Percentiles rank a stretch among this genome's conserved stretches.
phyloP scores from a whole-genome alignment of 225 moss, liverwort and hornwort genomes.

The Thuidium tamariscinum region DNA sequence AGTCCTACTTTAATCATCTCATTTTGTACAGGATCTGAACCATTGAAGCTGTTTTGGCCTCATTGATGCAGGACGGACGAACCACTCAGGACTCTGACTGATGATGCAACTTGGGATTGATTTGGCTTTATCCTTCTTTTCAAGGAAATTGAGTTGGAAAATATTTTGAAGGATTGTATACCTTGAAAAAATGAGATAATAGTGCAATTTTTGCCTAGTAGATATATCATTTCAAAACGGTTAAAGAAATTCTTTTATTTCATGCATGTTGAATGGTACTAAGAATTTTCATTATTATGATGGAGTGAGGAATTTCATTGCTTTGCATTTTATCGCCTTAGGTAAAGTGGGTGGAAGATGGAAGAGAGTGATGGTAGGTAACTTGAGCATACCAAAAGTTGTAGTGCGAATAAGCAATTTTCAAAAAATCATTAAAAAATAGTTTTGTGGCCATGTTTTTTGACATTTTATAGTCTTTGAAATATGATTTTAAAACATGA shows the following conservation, averaged over 20 bases:
- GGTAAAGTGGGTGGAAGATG: fast-evolving
- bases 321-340: neutral
- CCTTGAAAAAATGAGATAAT: fast-evolving
- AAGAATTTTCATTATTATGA: neutral
- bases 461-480: fast-evolving
- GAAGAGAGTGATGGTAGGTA: fast-evolving
- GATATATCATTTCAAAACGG: fast-evolving
- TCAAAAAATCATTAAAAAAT: too few relatives aligned
- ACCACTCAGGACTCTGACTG: neutral
- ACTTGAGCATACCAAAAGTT: fast-evolving
- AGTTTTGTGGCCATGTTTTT: neutral
- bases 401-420: fast-evolving
- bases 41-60: neutral
- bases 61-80: neutral
- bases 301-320: neutral
- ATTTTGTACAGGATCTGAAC: neutral
- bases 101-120: neutral
- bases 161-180: too few relatives aligned
- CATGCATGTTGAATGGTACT: fast-evolving
- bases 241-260: fast-evolving
- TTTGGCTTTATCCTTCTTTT: fast-evolving
- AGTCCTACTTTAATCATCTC: neutral
- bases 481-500: neutral
- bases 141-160: neutral
- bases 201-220: neutral